Percentiles rank a stretch among this genome's conserved stretches.
phyloP scores from a whole-genome alignment of 2,329 filamentous ascomycete species.

The Beauveria caledonica region DNA sequence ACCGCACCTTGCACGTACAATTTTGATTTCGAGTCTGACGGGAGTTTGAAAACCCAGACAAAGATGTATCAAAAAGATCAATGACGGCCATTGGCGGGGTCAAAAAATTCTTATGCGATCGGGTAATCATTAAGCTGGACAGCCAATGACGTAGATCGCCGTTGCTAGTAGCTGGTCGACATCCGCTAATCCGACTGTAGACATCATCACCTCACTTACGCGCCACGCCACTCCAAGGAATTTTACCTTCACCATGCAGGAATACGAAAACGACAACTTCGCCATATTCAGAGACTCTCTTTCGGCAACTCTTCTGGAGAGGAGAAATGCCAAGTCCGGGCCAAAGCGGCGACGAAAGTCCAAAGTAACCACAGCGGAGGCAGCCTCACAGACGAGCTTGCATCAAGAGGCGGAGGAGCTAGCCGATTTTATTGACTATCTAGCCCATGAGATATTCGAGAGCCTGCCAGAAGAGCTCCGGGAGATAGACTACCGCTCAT shows the following conservation, averaged over 20 bases:
- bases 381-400: slow-evolving; percentile 13
- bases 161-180: background rate
- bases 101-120: background rate
- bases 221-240: background rate
- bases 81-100: background rate
- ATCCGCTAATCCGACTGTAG: slow-evolving; percentile 6
- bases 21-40: background rate
- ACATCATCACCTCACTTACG: slow-evolving; percentile 1
- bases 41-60: background rate
- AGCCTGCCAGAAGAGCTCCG: slow-evolving; percentile 54
- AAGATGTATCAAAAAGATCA: background rate
- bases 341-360: slow-evolving; percentile 36
- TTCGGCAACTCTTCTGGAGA: slow-evolving; percentile 59
- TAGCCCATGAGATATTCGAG: slow-evolving; percentile 61
- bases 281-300: slow-evolving; percentile 67
- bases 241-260: background rate
- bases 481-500: slow-evolving; percentile 50
- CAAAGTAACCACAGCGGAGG: slow-evolving; percentile 15
- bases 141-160: slow-evolving; percentile 1
- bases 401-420: slow-evolving; percentile 53
- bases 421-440: slow-evolving; percentile 74
- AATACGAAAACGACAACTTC: slow-evolving; percentile 23
- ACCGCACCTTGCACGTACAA: background rate
- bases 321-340: slow-evolving; percentile 37
- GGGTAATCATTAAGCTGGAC: background rate